phyloP scores from a whole-genome alignment of 148 eudicot species.

The Arbutus unedo region DNA sequence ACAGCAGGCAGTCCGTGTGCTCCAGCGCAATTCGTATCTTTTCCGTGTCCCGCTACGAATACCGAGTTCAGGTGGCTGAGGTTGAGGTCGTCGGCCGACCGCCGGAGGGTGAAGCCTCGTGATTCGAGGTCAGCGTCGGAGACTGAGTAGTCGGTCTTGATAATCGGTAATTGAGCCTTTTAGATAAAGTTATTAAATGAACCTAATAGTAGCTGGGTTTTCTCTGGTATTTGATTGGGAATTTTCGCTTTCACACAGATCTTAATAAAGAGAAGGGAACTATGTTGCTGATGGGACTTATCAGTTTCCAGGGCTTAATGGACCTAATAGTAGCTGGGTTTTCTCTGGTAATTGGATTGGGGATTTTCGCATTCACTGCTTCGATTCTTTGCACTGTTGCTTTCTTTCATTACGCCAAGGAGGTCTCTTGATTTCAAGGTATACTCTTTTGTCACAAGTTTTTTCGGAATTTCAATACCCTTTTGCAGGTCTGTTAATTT shows the following conservation, averaged over 20 bases:
- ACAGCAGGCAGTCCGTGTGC: constrained; percentile 61
- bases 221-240: constrained; percentile 72
- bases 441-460: neutral
- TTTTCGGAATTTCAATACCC: neutral
- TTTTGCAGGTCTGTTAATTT: no score
- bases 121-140: constrained; percentile 56
- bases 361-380: constrained; percentile 56
- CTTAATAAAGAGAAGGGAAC: constrained; percentile 4
- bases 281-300: constrained; percentile 42
- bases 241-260: constrained; percentile 37
- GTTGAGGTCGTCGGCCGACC: constrained; percentile 45
- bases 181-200: no score
- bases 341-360: constrained; percentile 71
- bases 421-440: constrained; percentile 26
- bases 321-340: constrained; percentile 68
- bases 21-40: constrained; percentile 67
- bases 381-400: constrained; percentile 63
- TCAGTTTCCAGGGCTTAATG: constrained; percentile 55
- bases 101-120: constrained; percentile 61
- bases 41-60: constrained; percentile 76
- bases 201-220: constrained; percentile 61
- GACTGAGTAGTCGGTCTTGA: constrained; percentile 26
- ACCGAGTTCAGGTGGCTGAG: constrained; percentile 82
- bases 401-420: constrained; percentile 61
- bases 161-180: neutral